Base-by-base conservation (phyloP, 2,329 filamentous ascomycete species). In the Byssothecium circinans region DNA sequence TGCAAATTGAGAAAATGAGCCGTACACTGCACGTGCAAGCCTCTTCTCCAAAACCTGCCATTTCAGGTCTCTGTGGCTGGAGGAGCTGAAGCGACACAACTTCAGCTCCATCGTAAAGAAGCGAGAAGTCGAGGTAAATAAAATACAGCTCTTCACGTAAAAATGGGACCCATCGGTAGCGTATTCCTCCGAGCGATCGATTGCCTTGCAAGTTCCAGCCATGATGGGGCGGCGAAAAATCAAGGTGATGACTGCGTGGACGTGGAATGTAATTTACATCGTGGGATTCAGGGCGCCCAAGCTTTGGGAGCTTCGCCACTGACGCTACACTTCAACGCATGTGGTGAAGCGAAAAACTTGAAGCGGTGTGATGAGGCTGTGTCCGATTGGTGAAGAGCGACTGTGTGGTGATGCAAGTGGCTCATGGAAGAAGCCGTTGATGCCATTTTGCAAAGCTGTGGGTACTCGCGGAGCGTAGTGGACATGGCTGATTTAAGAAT, bases 291-390 rank as follows among this genome's bases (percentile, higher is more conserved):
- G 32, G 15, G 38, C n/a, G 44, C 18, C 23, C 38, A 41, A 41
- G 22, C 44, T 36, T 32, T 54, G 56, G 52, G 48, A 47, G 56
- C 61, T 59, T 52, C 60, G 62, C 62, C 62, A 62, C 60, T 45
- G 59, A 54, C 63, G 59, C 62, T 66, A 61, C 61, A 48, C 40
- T 45, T 58, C 48, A 54, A 50, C 54, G 62, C 50, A 52, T 58
- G 53, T 54, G 50, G 50, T 43, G 48, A 49, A 47, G 35, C 33
- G 36, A 41, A 47, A 49, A 52, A 10, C 10, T 57, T 55, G 57
- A 46, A 48, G 49, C 17, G 38, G 27, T 36, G 43, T 54, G 47
- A 18, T 22, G 50, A 46, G 51, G 50, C 42, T 55, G 48, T 46
- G 42, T 39, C 49, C 33, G 41, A n/a, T 43, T 39, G 8, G 37